Conservation (phyloP, 1,284 basidiomycete species). For the Cryptococcus amylolentus region DNA sequence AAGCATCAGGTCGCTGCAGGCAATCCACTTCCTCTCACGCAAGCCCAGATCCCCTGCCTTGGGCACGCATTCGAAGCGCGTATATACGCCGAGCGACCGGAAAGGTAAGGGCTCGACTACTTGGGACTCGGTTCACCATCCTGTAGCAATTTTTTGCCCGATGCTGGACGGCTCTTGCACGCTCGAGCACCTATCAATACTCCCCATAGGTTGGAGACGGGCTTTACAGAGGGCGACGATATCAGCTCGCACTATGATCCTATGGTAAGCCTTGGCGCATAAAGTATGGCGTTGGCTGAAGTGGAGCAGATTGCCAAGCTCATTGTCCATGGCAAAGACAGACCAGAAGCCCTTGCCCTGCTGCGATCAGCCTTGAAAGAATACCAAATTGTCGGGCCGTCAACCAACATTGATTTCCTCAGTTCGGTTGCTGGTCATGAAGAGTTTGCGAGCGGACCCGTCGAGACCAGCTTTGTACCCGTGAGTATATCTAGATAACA, state of each 20-base stretch:
- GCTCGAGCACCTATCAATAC: constrained; percentile 56
- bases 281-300: background rate
- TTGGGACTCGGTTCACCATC: background rate
- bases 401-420: constrained; percentile 88
- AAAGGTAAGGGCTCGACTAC: constrained; percentile 49
- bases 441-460: constrained; percentile 72
- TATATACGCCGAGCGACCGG: constrained; percentile 96
- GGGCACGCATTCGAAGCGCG: constrained; percentile 93
- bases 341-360: constrained; percentile 77
- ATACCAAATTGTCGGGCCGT: constrained; percentile 85
- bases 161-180: constrained; percentile 77
- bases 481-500: constrained; percentile 49
- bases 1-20: constrained; percentile 65
- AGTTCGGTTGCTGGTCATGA: constrained; percentile 69
- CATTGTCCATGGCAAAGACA: constrained; percentile 81
- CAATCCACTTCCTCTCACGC: constrained; percentile 73
- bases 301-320: constrained; percentile 53
- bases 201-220: constrained; percentile 83
- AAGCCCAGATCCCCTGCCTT: constrained; percentile 72
- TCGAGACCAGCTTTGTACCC: constrained; percentile 90
- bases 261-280: constrained; percentile 66
- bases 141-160: constrained; percentile 76
- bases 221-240: constrained; percentile 77
- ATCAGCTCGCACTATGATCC: constrained; percentile 93
- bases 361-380: constrained; percentile 76